These are phyloP conservation scores for Cladosporium oxysporum DNA, from an alignment of 2,329 filamentous ascomycete genomes.

Conservation along the genomic window DNA sequence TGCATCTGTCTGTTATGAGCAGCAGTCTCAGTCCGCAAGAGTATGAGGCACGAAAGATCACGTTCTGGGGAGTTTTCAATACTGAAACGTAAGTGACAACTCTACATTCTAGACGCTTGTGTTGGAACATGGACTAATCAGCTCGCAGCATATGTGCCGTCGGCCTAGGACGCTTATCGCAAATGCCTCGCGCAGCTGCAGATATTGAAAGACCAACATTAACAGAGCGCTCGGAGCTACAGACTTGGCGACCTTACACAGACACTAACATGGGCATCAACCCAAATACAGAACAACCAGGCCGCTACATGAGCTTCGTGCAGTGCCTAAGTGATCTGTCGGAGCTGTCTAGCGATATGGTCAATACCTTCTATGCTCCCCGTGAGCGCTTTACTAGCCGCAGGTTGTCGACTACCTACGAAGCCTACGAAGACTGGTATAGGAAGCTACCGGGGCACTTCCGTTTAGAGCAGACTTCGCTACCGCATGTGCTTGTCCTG, in stretches of 20 bases:
- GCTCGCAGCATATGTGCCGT: slow-evolving; percentile 46
- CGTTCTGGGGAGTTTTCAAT: slow-evolving; percentile 56
- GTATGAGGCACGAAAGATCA: slow-evolving; percentile 51
- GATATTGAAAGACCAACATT: slow-evolving; percentile 49
- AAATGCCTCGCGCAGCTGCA: slow-evolving; percentile 51
- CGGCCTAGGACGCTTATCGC: slow-evolving; percentile 49
- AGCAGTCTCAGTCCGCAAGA: slow-evolving; percentile 43
- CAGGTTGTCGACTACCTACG: slow-evolving; percentile 65
- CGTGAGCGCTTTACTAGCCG: slow-evolving; percentile 64
- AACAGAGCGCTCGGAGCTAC: slow-evolving; percentile 33
- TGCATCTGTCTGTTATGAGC: slow-evolving; percentile 55
- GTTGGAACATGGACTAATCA: slow-evolving; percentile 18
- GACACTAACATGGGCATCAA: slow-evolving; percentile 45
- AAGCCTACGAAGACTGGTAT: slow-evolving; percentile 72
- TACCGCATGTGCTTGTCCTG: slow-evolving; percentile 70
- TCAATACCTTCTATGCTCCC: slow-evolving; percentile 72
- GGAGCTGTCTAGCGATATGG: slow-evolving; percentile 70
- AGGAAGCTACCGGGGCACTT: slow-evolving; percentile 65
- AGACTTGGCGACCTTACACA: slow-evolving; percentile 41
- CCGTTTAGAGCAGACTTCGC: slow-evolving; percentile 67
- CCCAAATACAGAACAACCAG: slow-evolving; percentile 67
- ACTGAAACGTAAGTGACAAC: slow-evolving; percentile 46
- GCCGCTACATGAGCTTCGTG: slow-evolving; percentile 51
- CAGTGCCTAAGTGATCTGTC: slow-evolving; percentile 68
- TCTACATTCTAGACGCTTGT: background rate